Percentiles rank a stretch among this genome's conserved stretches.
Conservation (phyloP, 768 basidiomycete genomes). For the Xerocomus brunneocitrinus region DNA sequence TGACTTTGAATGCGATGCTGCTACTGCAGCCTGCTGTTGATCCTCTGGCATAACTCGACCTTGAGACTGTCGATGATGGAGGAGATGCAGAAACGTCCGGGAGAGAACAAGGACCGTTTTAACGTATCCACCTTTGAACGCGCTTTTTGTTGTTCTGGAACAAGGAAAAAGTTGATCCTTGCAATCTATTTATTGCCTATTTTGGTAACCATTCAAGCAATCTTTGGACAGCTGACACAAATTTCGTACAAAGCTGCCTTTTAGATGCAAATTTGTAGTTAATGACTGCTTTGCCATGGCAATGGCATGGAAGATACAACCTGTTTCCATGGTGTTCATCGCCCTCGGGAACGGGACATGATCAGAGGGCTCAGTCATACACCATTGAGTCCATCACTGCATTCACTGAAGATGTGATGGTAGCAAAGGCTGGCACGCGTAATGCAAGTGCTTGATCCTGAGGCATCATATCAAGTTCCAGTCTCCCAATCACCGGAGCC, state of each 20-base stretch:
- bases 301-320: neutral
- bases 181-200: neutral
- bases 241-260: constrained; percentile 6
- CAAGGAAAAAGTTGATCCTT: constrained; percentile 10
- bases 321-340: neutral
- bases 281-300: neutral
- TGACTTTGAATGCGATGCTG: constrained; percentile 30
- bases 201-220: neutral
- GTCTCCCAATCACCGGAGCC: too few species aligned
- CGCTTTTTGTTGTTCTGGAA: constrained; percentile 22
- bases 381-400: too few species aligned
- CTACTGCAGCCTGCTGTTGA: constrained; percentile 14
- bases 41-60: constrained; percentile 28
- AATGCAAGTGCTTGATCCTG: too few species aligned
- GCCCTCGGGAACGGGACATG: too few species aligned
- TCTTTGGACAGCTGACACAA: neutral
- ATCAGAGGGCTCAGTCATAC: too few species aligned
- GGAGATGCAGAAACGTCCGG: constrained; percentile 1
- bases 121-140: neutral
- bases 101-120: constrained; percentile 14
- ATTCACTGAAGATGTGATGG: neutral
- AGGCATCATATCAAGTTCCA: too few species aligned
- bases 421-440: too few species aligned
- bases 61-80: neutral
- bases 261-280: neutral